Percentiles rank a stretch among this genome's conserved stretches.
Evolutionary conservation across 306 rosid species (phyloP).

Genomic region (Malus sieversii): DNA sequence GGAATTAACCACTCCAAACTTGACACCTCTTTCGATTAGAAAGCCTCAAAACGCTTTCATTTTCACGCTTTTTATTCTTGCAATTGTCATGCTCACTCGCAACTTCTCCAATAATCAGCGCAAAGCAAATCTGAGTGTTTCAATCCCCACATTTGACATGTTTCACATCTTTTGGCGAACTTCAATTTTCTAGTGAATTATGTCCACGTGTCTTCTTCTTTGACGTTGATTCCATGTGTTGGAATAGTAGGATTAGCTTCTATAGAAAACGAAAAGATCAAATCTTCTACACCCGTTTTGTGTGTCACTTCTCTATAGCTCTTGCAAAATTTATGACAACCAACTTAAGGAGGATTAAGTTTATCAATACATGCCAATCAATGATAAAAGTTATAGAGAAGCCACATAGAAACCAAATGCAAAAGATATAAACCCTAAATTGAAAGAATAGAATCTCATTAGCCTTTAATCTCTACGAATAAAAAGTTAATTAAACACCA

Average conservation of each 20-base stretch:
- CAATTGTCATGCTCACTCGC: background rate
- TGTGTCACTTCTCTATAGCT: too few species aligned
- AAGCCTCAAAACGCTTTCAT: background rate
- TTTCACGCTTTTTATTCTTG: background rate
- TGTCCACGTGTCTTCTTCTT: background rate
- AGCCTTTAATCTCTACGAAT: too few species aligned
- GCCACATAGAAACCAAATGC: too few species aligned
- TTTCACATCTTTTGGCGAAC: background rate
- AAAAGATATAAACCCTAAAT: too few species aligned
- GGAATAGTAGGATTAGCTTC: background rate
- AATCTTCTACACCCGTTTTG: too few species aligned
- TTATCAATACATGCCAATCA: too few species aligned
- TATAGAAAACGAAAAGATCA: background rate
- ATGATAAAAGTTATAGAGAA: too few species aligned
- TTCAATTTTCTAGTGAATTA: background rate
- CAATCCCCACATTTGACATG: background rate
- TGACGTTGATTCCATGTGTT: background rate
- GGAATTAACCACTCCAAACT: slow-evolving; percentile 10
- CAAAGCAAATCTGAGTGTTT: background rate
- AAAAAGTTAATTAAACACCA: too few species aligned
- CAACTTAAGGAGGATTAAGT: too few species aligned
- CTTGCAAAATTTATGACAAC: too few species aligned
- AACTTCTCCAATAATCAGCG: background rate
- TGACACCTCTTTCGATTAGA: slow-evolving; percentile 13
- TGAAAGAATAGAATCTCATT: too few species aligned